A percentile compares a stretch with the other conserved stretches of the same genome.
These are phyloP conservation scores for Aspergillus candidus DNA, from an alignment of 2,329 filamentous ascomycete genomes.

Conservation along the genomic window DNA sequence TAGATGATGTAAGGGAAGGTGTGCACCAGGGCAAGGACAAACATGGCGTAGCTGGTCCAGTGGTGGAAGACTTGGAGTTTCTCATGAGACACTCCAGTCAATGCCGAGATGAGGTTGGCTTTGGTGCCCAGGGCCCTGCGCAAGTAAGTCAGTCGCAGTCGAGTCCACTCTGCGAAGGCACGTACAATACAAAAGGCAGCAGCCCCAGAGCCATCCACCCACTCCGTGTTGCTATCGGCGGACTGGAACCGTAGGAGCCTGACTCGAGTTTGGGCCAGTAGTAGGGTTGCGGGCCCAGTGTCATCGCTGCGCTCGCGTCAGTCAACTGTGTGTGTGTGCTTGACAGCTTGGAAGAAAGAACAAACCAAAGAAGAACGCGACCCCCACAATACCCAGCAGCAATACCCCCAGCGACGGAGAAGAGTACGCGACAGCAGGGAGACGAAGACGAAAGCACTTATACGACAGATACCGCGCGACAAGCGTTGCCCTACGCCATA, in stretches of 20 bases:
- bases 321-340: too few species aligned
- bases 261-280: constrained; percentile 46
- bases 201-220: constrained; percentile 49
- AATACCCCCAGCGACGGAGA: too few species aligned
- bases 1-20: constrained; percentile 55
- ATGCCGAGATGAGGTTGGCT: constrained; percentile 47
- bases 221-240: constrained; percentile 47
- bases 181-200: constrained; percentile 45
- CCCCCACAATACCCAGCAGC: too few species aligned
- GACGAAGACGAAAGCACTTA: too few species aligned
- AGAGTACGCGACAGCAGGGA: too few species aligned
- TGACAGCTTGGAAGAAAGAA: too few species aligned
- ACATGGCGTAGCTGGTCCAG: constrained; percentile 50
- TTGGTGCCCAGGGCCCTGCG: constrained; percentile 44
- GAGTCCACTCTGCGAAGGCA: not conserved
- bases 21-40: constrained; percentile 50
- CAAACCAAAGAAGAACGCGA: too few species aligned
- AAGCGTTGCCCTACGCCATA: too few species aligned
- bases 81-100: constrained; percentile 53
- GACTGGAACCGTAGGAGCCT: constrained; percentile 43
- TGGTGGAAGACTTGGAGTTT: constrained; percentile 49
- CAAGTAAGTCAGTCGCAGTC: constrained; percentile 7
- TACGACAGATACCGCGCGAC: too few species aligned
- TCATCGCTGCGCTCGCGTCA: constrained; percentile 30
- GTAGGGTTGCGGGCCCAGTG: constrained; percentile 46